Evolutionary conservation across 176 grass and related monocot species (phyloP), one percentile per base, ranked within the genome.

Genomic region (Avena insularis): DNA sequence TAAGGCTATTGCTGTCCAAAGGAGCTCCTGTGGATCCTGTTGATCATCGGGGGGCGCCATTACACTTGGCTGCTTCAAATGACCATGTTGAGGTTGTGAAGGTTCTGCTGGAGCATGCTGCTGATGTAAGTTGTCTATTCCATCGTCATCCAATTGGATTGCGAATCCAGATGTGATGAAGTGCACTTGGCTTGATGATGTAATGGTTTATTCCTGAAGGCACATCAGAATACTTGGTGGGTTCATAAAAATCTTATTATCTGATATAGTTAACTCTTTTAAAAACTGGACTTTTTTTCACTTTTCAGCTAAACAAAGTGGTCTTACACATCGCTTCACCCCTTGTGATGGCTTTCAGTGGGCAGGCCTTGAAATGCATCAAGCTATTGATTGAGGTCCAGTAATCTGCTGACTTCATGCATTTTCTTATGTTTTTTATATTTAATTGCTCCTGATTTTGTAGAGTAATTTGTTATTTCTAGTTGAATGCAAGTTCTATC

Each of bases 91-190:
- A 38, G 43, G 61, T 27, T 56, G 43, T 87, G 19, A 86, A 59
- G 53, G 68, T 89, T 82, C 85, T 92, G 45, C 84, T 92, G 84
- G 71, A 80, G 16, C 77, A 76, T 85, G 77, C 61, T 21, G 87
- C 90, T 9, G 72, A 89, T 75, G 83, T 92, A 92, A 79, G 81
- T 53, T 48, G 47, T 77, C 66, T 12, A 17, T 87, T 64, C 80
- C 61, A 64, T 75, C 12, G 56, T 61, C 36, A 5, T 10, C 36
- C 61, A 59, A 46, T 27, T 65, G 45, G 59, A 65, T 36, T 38
- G 9, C 17, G 36, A 79, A 10, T 14, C 13, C 13, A 14, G 25
- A 80, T 66, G 25, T 15, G 16, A 33, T 68, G 12, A 59, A 35
- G 33, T 67, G 19, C 9, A 1, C 20, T 54, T 68, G 38, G 47